Conservation (phyloP, 805 yeast species). For the Hanseniaspora clermontiae region DNA sequence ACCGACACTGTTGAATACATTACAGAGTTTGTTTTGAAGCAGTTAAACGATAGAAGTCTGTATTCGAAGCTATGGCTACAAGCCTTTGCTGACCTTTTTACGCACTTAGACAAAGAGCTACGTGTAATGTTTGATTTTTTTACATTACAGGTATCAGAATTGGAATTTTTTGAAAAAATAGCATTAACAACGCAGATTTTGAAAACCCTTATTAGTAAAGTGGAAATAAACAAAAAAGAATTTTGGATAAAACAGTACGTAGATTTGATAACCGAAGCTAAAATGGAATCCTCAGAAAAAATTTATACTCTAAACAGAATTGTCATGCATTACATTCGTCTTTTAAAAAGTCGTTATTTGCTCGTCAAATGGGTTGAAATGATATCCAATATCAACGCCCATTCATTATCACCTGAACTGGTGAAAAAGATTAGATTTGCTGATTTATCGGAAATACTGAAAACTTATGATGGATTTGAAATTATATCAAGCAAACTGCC, state of each 20-base stretch:
- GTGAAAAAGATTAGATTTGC: background rate
- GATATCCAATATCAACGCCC: background rate
- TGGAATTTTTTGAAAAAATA: background rate
- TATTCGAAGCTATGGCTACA: background rate
- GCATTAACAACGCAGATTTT: background rate
- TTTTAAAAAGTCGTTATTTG: background rate
- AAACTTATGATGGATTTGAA: background rate
- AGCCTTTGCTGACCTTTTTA: background rate
- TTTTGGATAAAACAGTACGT: background rate
- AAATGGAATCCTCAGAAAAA: background rate
- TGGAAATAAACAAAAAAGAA: background rate
- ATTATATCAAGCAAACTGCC: background rate
- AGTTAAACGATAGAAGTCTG: background rate
- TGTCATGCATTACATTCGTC: background rate
- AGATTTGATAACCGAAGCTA: background rate
- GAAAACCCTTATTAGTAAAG: background rate
- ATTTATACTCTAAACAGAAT: background rate
- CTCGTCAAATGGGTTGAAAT: conserved; percentile 6
- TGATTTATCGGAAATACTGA: background rate
- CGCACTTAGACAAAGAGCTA: background rate
- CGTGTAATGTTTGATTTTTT: background rate
- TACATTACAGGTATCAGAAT: background rate
- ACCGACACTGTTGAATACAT: background rate
- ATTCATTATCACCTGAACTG: background rate
- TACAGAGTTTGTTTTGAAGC: background rate